Conservation (phyloP, 768 basidiomycete species). For the Harrya chromipes region DNA sequence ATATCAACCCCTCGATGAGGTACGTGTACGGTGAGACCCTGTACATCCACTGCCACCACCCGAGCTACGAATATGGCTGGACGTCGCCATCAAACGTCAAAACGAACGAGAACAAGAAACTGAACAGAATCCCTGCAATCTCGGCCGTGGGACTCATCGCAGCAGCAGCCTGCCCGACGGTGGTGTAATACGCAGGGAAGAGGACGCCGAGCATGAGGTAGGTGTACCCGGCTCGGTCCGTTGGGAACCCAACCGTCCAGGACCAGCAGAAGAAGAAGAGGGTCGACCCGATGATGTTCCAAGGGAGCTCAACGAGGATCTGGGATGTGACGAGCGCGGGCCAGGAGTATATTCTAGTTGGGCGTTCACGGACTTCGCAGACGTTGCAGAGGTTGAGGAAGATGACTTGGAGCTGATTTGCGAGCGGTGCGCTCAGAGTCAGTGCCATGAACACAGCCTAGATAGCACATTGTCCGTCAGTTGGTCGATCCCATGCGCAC, state of each 20-base stretch:
- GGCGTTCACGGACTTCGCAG: conserved; percentile 64
- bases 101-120: conserved; percentile 62
- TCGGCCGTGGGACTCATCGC: too few relatives aligned
- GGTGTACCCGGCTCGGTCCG: conserved; percentile 54
- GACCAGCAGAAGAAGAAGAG: conserved; percentile 67
- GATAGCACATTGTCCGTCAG: not conserved
- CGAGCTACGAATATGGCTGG: conserved; percentile 58
- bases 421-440: conserved; percentile 48
- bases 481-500: not conserved
- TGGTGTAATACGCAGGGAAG: too few relatives aligned
- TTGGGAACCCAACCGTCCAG: conserved; percentile 63
- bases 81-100: conserved; percentile 68
- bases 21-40: conserved; percentile 53
- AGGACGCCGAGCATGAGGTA: conserved; percentile 52
- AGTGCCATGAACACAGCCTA: conserved; percentile 57
- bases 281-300: conserved; percentile 56
- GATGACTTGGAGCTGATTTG: conserved; percentile 61
- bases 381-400: conserved; percentile 57
- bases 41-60: conserved; percentile 77
- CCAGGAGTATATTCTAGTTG: conserved; percentile 67
- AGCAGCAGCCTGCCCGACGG: too few relatives aligned
- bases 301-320: conserved; percentile 56
- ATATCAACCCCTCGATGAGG: conserved; percentile 47
- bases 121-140: too few relatives aligned
- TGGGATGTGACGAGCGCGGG: conserved; percentile 54